phyloP scores from a whole-genome alignment of 129 eudicot genomes.

The Tanacetum coccineum region DNA sequence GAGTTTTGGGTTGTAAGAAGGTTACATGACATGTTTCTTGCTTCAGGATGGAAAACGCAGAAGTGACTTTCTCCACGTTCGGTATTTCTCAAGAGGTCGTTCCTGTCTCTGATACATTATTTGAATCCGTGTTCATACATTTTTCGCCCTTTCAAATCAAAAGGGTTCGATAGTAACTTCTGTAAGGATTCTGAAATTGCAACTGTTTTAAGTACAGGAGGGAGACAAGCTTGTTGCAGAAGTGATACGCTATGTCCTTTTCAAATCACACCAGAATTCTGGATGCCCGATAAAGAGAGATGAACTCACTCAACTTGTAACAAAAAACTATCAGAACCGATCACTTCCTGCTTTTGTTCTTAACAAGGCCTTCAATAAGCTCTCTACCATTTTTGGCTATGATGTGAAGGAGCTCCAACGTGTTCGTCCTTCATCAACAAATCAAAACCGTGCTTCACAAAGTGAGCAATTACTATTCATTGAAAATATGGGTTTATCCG shows the following conservation, averaged over 20 bases:
- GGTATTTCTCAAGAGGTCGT: conserved; percentile 64
- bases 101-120: background rate
- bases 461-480: conserved; percentile 33
- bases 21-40: conserved; percentile 13
- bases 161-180: background rate
- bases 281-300: conserved; percentile 97
- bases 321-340: conserved; percentile 61
- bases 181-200: background rate
- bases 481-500: too few species aligned
- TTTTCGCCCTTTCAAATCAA: background rate
- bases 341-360: conserved; percentile 68
- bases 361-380: conserved; percentile 59
- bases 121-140: background rate
- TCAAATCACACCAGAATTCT: conserved; percentile 65
- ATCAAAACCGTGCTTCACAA: conserved; percentile 54
- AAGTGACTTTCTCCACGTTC: conserved; percentile 51
- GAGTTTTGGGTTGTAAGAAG: conserved; percentile 8
- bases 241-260: conserved; percentile 73
- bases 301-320: conserved; percentile 62
- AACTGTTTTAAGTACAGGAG: conserved; percentile 43
- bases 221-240: conserved; percentile 74
- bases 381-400: conserved; percentile 67
- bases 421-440: conserved; percentile 49
- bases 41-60: conserved; percentile 57
- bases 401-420: conserved; percentile 87